These are phyloP conservation scores for Athelia sp. DNA, from an alignment of 1,284 basidiomycete species.

Conservation along the genomic window DNA sequence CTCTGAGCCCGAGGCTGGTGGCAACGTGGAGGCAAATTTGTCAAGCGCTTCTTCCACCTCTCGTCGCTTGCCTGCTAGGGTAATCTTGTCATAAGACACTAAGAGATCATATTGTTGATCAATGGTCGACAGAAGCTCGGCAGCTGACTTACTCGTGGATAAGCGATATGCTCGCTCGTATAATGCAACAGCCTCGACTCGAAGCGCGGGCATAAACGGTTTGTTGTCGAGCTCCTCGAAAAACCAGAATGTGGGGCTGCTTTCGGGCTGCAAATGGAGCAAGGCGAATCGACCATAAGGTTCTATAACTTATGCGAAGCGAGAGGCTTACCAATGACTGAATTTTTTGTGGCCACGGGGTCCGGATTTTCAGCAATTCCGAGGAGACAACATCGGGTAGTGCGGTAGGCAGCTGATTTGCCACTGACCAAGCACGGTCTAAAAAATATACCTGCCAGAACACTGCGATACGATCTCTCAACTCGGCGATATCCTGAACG, in stretches of 20 bases:
- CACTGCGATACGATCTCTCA: constrained; percentile 42
- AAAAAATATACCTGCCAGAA: constrained; percentile 62
- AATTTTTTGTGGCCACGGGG: constrained; percentile 40
- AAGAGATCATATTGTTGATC: constrained; percentile 2
- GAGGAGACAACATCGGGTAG: constrained; percentile 46
- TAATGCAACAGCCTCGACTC: constrained; percentile 42
- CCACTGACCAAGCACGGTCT: constrained; percentile 53
- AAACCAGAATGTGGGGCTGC: too few species aligned
- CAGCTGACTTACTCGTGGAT: constrained; percentile 29
- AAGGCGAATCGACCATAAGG: background rate
- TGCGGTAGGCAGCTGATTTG: constrained; percentile 46
- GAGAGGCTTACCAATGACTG: constrained; percentile 13
- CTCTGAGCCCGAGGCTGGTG: constrained; percentile 31
- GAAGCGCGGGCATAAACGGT: constrained; percentile 28
- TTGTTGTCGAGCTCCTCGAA: constrained; percentile 10
- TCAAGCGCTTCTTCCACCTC: constrained; percentile 37
- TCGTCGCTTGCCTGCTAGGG: constrained; percentile 30
- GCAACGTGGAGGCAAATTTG: constrained; percentile 36
- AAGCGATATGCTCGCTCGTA: constrained; percentile 47
- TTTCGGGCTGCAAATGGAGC: too few species aligned
- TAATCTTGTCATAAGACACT: constrained; percentile 21
- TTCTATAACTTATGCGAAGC: constrained; percentile 1
- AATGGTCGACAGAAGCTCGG: constrained; percentile 8
- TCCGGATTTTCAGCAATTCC: constrained; percentile 41
- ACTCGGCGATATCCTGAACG: constrained; percentile 33